These are phyloP conservation scores for Linaria vulgaris DNA, from an alignment of 257 asterid genomes.

Conservation along the genomic window DNA sequence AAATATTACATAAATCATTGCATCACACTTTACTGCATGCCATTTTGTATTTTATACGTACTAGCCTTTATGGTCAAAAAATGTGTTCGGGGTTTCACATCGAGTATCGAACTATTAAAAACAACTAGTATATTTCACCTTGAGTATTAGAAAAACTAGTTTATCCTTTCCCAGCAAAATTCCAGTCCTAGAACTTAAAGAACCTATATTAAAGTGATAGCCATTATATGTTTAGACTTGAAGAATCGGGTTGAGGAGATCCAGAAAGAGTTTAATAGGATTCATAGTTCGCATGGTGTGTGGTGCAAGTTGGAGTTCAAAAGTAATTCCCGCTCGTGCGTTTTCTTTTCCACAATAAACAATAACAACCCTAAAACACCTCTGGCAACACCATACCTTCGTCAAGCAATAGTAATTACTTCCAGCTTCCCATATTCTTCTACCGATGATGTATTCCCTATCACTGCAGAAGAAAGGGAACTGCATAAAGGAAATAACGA, in stretches of 20 bases:
- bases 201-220: conserved; percentile 3
- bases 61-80: conserved; percentile 6
- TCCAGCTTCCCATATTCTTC: conserved; percentile 85
- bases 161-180: background rate
- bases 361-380: background rate
- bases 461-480: conserved; percentile 94
- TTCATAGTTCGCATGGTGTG: background rate
- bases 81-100: background rate
- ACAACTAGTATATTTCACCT: no score
- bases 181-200: background rate
- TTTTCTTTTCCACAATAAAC: conserved; percentile 2
- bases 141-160: background rate
- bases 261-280: conserved; percentile 3
- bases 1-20: no score
- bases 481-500: conserved; percentile 41
- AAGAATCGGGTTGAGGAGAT: background rate
- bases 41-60: background rate
- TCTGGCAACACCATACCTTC: conserved; percentile 41
- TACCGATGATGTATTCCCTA: conserved; percentile 76
- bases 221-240: background rate
- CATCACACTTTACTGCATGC: background rate
- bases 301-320: background rate
- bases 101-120: no score
- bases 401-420: conserved; percentile 60
- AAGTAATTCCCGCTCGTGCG: background rate